Conservation (phyloP, 768 basidiomycete genomes). For the Boletus edulis region DNA sequence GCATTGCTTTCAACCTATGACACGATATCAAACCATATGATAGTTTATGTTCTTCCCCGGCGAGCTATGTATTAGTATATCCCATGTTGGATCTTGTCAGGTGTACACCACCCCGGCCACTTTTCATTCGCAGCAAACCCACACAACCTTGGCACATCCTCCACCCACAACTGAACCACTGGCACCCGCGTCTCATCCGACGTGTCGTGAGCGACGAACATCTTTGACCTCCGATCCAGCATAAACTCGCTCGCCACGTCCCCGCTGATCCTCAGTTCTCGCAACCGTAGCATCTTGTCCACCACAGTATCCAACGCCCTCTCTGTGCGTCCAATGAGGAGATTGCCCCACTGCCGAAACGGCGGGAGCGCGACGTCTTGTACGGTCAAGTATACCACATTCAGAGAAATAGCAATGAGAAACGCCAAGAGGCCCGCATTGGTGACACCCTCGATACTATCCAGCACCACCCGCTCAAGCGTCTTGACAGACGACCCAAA, state of each 20-base stretch:
- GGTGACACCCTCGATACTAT: slow-evolving; percentile 18
- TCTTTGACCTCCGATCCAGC: slow-evolving; percentile 20
- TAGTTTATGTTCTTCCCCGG: background rate
- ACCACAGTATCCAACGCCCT: slow-evolving; percentile 17
- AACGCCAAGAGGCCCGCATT: slow-evolving; percentile 16
- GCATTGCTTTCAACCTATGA: no score
- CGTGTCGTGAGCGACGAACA: slow-evolving; percentile 5
- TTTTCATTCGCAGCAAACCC: slow-evolving; percentile 18
- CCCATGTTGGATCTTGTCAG: background rate
- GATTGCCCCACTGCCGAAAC: slow-evolving; percentile 13
- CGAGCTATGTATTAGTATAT: background rate
- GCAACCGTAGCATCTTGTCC: slow-evolving; percentile 18
- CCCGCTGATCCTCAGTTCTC: slow-evolving; percentile 17
- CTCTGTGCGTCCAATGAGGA: slow-evolving; percentile 17
- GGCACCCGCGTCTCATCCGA: slow-evolving; percentile 2
- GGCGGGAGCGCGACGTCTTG: slow-evolving; percentile 22
- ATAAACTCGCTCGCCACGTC: slow-evolving; percentile 26
- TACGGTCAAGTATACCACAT: slow-evolving; percentile 11
- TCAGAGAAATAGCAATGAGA: slow-evolving; percentile 9
- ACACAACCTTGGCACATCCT: slow-evolving; percentile 20
- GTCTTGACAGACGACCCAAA: slow-evolving; percentile 8
- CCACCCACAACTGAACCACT: slow-evolving; percentile 18
- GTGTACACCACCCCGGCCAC: slow-evolving; percentile 24
- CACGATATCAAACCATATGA: background rate
- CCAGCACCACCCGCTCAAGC: slow-evolving; percentile 20